Evolutionary conservation across 495 filamentous ascomycete genomes (phyloP), one percentile per base, ranked within the genome.

Genomic region (Tuber brumale): DNA sequence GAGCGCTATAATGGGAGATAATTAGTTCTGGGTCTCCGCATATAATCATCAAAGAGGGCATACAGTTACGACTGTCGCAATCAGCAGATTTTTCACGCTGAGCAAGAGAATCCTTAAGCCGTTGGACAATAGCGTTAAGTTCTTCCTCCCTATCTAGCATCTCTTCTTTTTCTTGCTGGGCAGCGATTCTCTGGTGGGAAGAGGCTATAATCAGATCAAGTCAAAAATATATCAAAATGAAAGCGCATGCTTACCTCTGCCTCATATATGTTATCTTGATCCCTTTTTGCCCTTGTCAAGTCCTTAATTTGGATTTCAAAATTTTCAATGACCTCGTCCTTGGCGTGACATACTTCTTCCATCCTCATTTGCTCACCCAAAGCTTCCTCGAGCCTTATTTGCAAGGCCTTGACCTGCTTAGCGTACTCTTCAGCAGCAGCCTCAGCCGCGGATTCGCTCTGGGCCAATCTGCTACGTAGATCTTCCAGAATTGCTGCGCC

Each of bases 151-250:
- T 87, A 77, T 90, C 90, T 46, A 87, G 86, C 85, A 94, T 92
- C 77, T 97, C 93, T 74, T 97, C 93, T 86, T 94, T 94, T 84
- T 97, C 95, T 84, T 92, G 92, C 81, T 92, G 90, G 88, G 95
- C 91, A 61, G 92, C 89, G 83, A 89, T 93, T 66, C 94, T 89
- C 85, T 83, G 37, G 51, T n/a, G 61, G 23, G 6, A 23, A 74
- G 76, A 44, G 80, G 74, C 66, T 42, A 81, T 18, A 43, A 76
- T 44, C 72, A 75, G 74, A n/a, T 73, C 37, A 42, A 37, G 72
- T 69, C 31, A 16, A n/a, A 41, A 51, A 27, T 6, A 73, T 42
- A 73, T 42, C 45, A 71, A 69, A 35, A 39, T 37, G 51, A 46
- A 72, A 45, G 37, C 51, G 39, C 18, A 69, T 37, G 71, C 73